A percentile compares a stretch with the other conserved stretches of the same genome.
These are phyloP conservation scores for Venturia pyrina DNA, from an alignment of 2,329 filamentous ascomycete species.

Conservation along the genomic window DNA sequence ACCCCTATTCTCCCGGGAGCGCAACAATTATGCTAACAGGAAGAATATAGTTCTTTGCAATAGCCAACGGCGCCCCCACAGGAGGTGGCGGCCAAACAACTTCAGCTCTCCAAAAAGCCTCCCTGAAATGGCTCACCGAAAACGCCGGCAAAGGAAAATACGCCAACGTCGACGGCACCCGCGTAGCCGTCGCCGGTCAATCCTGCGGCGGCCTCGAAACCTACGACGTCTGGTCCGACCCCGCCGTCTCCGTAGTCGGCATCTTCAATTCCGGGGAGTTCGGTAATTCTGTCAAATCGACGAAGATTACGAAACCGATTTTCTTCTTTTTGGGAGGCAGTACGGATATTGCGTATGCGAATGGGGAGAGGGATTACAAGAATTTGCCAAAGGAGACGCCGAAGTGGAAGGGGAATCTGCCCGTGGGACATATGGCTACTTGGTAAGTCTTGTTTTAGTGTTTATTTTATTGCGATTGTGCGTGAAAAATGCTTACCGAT, in stretches of 20 bases:
- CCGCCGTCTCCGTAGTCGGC: conserved; percentile 4
- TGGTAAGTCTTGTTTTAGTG: too few relatives aligned
- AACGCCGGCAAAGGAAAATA: conserved; percentile 12
- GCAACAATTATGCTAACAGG: too few relatives aligned
- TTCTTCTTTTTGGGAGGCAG: conserved; percentile 11
- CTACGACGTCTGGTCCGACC: conserved; percentile 9
- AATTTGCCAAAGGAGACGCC: neutral
- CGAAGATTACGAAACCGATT: conserved; percentile 7
- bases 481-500: too few relatives aligned
- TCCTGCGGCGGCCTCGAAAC: conserved; percentile 11
- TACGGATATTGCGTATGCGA: conserved; percentile 11
- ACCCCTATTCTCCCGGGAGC: neutral
- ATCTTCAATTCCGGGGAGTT: conserved; percentile 13
- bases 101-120: neutral
- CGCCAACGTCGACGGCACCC: conserved; percentile 3
- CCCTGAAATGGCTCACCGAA: neutral
- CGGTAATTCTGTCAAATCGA: neutral
- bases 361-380: conserved; percentile 13
- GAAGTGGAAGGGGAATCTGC: conserved; percentile 11
- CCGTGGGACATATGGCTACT: conserved; percentile 12
- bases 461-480: too few relatives aligned
- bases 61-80: conserved; percentile 10
- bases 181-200: conserved; percentile 11
- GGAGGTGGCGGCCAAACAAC: conserved; percentile 2
- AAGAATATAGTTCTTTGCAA: neutral